Evolutionary conservation across 2,329 filamentous ascomycete genomes (phyloP), one percentile per base, ranked within the genome.

Genomic region (Incumbomyces lentus): DNA sequence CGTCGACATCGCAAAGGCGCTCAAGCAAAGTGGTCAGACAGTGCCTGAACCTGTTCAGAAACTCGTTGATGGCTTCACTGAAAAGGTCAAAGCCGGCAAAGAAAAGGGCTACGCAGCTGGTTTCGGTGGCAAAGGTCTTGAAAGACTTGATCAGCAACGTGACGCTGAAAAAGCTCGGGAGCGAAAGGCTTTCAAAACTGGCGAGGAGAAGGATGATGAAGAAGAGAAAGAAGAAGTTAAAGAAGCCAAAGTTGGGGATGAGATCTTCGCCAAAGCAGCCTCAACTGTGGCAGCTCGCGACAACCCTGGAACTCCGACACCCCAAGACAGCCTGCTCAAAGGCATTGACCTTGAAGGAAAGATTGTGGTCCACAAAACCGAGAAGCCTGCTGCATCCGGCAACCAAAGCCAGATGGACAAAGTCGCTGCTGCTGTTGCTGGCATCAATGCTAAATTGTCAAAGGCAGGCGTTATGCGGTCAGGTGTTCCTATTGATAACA

Each of bases 401-500:
- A 52, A 53, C 49, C 81, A 80, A 59, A 81, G 85, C 58, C 77
- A 85, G 14, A 73, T 94, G 52, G 87, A 93, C 66, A 86, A 85
- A 69, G 90, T 92, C 49, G 84, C 84, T 49, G 86, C 85, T n/a
- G 90, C 90, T 4, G 88, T 92, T 57, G 87, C 82, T 57, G 84
- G 83, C 63, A 95, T 98, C 68, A 89, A 95, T 64, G 82, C 82
- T 51, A 87, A 92, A 55, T 76, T 98, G 33, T 90, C 86, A 60
- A 86, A 87, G 57, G 86, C 87, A 30, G 89, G 89, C 31, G 84
- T 92, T 62, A 82, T 95, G 58, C 84, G 92, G 50, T 84, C 86
- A 3, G 92, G 92, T 12, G 89, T 94, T 51, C 88, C 92, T 6
- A 93, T 95, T 62, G 92, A 98, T 70, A 98, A 98, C 70, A 95